These are phyloP conservation scores for Fusarium chlamydosporum DNA, from an alignment of 2,329 filamentous ascomycete species.

Conservation along the genomic window DNA sequence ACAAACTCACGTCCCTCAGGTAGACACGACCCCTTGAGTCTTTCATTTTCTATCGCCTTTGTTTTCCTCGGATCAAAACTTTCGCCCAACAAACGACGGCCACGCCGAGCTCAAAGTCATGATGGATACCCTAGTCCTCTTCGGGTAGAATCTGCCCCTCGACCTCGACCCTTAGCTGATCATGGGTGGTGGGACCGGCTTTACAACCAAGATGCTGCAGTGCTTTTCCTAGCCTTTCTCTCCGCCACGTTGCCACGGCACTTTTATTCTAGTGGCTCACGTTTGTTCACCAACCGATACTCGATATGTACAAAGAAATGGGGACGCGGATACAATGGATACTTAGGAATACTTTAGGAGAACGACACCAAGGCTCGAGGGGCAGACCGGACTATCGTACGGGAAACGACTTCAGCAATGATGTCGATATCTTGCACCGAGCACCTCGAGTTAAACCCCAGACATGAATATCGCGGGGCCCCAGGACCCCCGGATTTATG, in stretches of 20 bases:
- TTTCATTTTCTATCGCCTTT: background rate
- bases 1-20: background rate
- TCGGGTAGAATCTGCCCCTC: constrained; percentile 26
- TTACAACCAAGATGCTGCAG: constrained; percentile 30
- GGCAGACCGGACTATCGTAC: background rate
- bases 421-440: background rate
- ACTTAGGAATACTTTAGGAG: background rate
- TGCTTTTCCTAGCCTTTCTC: constrained; percentile 46
- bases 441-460: constrained; percentile 1
- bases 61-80: constrained; percentile 3
- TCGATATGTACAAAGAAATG: constrained; percentile 26
- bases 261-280: constrained; percentile 48
- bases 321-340: background rate
- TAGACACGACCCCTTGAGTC: background rate
- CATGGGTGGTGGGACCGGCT: constrained; percentile 39
- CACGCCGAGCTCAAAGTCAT: constrained; percentile 27
- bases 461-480: constrained; percentile 49
- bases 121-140: constrained; percentile 17
- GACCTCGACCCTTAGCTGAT: constrained; percentile 25
- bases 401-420: background rate
- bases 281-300: constrained; percentile 12
- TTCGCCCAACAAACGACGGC: constrained; percentile 37
- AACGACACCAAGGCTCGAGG: background rate
- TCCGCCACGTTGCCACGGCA: constrained; percentile 51
- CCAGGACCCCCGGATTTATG: constrained; percentile 39